phyloP scores from a whole-genome alignment of 75 land plant species.

The Selaginella tamariscina region DNA sequence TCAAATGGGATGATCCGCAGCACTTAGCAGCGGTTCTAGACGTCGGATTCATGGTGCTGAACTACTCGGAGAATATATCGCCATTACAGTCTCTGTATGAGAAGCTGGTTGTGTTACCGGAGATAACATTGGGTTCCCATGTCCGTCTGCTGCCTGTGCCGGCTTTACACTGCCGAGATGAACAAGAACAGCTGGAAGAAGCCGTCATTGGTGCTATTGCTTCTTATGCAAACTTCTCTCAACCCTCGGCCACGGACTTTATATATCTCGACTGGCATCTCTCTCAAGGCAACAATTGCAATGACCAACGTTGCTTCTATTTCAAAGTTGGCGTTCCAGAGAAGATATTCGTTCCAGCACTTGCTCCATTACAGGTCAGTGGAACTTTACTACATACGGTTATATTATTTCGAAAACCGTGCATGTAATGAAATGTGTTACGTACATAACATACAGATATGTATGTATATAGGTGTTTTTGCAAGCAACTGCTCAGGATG shows the following conservation, averaged over 20 bases:
- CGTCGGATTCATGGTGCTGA: neutral
- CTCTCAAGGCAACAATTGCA: conserved; percentile 7
- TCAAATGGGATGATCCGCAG: neutral
- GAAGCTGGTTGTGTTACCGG: conserved; percentile 17
- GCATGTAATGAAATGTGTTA: no score
- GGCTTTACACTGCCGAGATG: neutral
- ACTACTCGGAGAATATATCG: neutral
- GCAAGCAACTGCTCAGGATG: no score
- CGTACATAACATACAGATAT: no score
- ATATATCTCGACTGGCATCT: conserved; percentile 19
- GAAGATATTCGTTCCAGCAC: neutral
- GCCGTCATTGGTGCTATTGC: neutral
- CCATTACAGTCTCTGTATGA: conserved; percentile 11
- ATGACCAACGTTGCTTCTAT: conserved; percentile 8
- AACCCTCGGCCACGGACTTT: neutral
- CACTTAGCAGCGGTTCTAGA: neutral
- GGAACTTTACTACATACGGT: no score
- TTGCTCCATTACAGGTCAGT: neutral
- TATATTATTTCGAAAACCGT: no score
- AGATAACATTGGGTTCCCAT: neutral
- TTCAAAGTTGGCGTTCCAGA: neutral
- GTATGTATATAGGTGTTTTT: no score
- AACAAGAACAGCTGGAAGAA: neutral
- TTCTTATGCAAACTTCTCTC: neutral
- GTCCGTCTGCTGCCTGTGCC: conserved; percentile 17